phyloP scores from a whole-genome alignment of 495 filamentous ascomycete species.

The Lichenothelia convexa region DNA sequence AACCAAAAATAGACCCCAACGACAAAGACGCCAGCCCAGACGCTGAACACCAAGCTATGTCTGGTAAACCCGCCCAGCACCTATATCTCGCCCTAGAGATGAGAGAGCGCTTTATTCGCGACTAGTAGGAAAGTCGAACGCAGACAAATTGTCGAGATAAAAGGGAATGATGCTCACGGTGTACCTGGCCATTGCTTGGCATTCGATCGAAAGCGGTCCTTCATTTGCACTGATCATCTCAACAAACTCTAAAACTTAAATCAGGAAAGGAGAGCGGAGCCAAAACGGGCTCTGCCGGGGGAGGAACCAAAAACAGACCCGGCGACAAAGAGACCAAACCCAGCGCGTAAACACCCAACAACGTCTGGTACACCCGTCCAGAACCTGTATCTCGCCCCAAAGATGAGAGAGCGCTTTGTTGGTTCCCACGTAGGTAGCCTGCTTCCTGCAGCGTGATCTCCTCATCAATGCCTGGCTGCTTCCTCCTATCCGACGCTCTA shows the following conservation, averaged over 20 bases:
- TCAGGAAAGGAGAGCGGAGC: constrained; percentile 2
- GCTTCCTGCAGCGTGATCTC: too few relatives aligned
- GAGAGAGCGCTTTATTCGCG: too few relatives aligned
- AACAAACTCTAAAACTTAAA: too few relatives aligned
- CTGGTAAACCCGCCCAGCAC: not conserved
- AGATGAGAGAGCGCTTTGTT: not conserved
- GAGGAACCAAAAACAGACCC: not conserved
- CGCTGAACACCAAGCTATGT: not conserved
- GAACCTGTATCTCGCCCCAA: not conserved
- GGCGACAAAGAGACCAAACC: not conserved
- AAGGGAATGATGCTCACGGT: too few relatives aligned
- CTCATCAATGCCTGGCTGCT: too few relatives aligned
- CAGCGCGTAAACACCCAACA: not conserved
- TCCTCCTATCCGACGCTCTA: too few relatives aligned
- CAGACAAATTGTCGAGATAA: too few relatives aligned
- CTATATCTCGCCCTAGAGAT: not conserved
- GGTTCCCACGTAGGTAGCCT: too few relatives aligned
- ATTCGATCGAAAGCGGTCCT: too few relatives aligned
- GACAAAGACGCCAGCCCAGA: not conserved
- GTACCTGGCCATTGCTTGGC: too few relatives aligned
- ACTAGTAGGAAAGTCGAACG: too few relatives aligned
- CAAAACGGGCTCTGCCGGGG: constrained; percentile 1
- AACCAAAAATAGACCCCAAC: not conserved
- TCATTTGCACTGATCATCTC: too few relatives aligned
- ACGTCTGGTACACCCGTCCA: not conserved